A percentile compares a stretch with the other conserved stretches of the same genome.
Conservation (phyloP, 1,139 yeast species). For the Magnusiomyces paraingens region DNA sequence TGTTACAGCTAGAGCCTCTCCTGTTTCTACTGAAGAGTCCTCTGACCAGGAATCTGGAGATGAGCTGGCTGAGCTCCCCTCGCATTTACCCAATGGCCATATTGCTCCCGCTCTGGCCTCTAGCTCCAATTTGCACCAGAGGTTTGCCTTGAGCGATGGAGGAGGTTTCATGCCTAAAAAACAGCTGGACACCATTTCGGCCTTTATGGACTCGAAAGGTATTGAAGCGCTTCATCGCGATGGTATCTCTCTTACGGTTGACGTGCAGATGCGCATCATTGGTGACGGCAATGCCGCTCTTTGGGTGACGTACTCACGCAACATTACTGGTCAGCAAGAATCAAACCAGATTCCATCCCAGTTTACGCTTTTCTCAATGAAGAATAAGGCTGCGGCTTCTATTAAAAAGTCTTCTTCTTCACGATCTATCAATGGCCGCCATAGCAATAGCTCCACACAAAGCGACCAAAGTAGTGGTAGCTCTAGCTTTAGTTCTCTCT, state of each 20-base stretch:
- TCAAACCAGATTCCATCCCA: constrained; percentile 48
- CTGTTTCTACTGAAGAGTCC: not conserved
- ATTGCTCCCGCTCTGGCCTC: too few species aligned
- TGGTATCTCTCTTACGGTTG: constrained; percentile 59
- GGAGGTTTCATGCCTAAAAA: constrained; percentile 2
- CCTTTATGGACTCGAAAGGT: constrained; percentile 37
- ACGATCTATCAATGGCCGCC: constrained; percentile 7
- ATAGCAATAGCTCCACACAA: constrained; percentile 11
- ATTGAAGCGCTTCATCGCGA: constrained; percentile 63
- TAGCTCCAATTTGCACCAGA: too few species aligned
- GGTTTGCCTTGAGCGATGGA: not conserved
- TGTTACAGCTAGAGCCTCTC: not conserved
- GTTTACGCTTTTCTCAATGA: constrained; percentile 41
- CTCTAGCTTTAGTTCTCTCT: not conserved
- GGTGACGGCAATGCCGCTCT: constrained; percentile 53
- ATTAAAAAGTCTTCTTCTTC: constrained; percentile 1
- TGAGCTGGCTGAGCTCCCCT: too few species aligned
- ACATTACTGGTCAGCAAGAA: constrained; percentile 23
- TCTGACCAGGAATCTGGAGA: not conserved
- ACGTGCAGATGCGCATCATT: constrained; percentile 73
- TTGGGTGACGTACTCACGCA: constrained; percentile 80
- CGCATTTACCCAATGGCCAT: too few species aligned
- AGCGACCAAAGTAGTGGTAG: not conserved
- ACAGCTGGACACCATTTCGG: constrained; percentile 16
- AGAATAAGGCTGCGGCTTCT: constrained; percentile 24